Conservation (phyloP, 176 grass and related monocot genomes). For the Otatea glauca region DNA sequence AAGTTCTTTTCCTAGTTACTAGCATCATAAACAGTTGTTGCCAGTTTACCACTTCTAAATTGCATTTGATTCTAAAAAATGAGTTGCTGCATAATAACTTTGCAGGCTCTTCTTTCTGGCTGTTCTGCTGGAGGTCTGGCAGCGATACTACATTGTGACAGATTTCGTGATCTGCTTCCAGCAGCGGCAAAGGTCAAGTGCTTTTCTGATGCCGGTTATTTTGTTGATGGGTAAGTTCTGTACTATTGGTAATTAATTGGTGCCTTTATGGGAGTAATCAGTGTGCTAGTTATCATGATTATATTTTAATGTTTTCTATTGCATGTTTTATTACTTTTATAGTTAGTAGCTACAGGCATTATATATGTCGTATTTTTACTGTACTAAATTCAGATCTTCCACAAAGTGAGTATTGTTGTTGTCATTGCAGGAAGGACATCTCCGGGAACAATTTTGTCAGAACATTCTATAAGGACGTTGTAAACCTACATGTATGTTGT, state of each 20-base stretch:
- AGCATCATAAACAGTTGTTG: not conserved
- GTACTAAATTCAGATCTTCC: not conserved
- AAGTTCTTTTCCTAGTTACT: not conserved
- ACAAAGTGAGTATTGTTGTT: not conserved
- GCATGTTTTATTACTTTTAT: not conserved
- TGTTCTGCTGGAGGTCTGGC: slow-evolving; percentile 91
- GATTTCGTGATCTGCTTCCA: slow-evolving; percentile 68
- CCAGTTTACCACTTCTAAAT: slow-evolving; percentile 5
- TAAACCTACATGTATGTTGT: slow-evolving; percentile 58
- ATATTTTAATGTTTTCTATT: not conserved
- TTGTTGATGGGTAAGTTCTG: slow-evolving; percentile 71
- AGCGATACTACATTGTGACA: slow-evolving; percentile 86
- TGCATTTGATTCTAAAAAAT: slow-evolving; percentile 8
- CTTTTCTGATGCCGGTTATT: slow-evolving; percentile 87
- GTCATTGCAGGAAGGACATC: slow-evolving; percentile 66
- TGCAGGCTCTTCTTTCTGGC: slow-evolving; percentile 87
- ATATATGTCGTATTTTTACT: not conserved
- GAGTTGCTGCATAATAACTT: not conserved
- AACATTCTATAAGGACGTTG: slow-evolving; percentile 51
- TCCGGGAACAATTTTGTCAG: slow-evolving; percentile 52
- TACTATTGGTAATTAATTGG: not conserved
- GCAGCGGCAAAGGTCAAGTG: slow-evolving; percentile 72
- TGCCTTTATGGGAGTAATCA: not conserved
- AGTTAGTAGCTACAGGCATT: not conserved
- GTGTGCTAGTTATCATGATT: slow-evolving; percentile 1